Evolutionary conservation across 306 rosid genomes (phyloP).

Genomic region (Canavalia gladiata): DNA sequence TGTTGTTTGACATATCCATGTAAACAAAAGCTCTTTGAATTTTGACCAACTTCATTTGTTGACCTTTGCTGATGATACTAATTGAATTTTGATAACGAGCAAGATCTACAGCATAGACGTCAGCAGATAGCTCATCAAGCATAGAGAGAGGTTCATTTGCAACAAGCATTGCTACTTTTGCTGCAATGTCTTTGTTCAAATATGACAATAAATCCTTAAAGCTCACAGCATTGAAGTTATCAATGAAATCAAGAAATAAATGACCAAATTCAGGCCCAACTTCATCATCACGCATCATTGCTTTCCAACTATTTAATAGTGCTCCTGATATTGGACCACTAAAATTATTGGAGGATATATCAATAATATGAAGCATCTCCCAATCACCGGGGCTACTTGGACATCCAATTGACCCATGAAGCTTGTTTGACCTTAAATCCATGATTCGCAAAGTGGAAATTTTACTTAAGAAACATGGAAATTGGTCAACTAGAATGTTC

Average conservation of each 20-base stretch:
- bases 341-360: constrained; percentile 50
- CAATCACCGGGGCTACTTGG: constrained; percentile 28
- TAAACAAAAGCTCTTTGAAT: constrained; percentile 41
- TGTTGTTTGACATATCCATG: constrained; percentile 55
- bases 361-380: constrained; percentile 43
- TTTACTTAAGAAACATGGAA: constrained; percentile 41
- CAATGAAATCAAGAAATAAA: neutral
- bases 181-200: neutral
- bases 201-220: neutral
- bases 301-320: constrained; percentile 32
- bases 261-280: neutral
- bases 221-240: neutral
- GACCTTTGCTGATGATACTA: constrained; percentile 45
- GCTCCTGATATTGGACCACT: constrained; percentile 22
- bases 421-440: constrained; percentile 7
- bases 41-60: constrained; percentile 25
- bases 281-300: constrained; percentile 20
- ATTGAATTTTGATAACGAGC: constrained; percentile 47
- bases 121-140: neutral
- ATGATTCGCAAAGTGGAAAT: constrained; percentile 29
- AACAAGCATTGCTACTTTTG: neutral
- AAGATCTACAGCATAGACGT: neutral
- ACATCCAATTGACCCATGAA: constrained; percentile 5
- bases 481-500: neutral
- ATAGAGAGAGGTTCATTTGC: neutral